Percentiles rank a stretch among this genome's conserved stretches.
Conservation (phyloP, 441 rosid species). For the Pelargonium hybrid region DNA sequence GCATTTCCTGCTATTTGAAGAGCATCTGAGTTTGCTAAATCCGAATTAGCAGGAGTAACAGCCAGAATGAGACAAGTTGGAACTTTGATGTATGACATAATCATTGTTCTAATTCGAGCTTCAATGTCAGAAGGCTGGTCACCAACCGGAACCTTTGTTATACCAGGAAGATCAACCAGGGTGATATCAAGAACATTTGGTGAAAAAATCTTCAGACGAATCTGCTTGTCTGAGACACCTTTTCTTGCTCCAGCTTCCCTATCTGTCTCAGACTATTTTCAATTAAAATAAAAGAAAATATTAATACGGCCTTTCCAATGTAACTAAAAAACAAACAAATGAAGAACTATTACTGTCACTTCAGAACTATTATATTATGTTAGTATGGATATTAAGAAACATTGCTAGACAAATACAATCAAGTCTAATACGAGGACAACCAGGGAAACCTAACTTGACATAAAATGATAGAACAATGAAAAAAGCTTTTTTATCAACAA, state of each 20-base stretch:
- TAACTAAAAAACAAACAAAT: not conserved
- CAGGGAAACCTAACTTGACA: not conserved
- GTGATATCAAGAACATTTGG: slow-evolving; percentile 89
- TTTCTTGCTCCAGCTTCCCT: slow-evolving; percentile 70
- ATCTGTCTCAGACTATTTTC: slow-evolving; percentile 56
- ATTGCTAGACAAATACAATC: not conserved
- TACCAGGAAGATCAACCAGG: slow-evolving; percentile 86
- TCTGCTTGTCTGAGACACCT: slow-evolving; percentile 78
- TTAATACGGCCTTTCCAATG: not conserved
- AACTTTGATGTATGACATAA: slow-evolving; percentile 73
- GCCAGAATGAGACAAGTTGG: slow-evolving; percentile 80
- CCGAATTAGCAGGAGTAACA: slow-evolving; percentile 79
- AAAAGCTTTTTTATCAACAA: not conserved
- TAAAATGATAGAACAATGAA: not conserved
- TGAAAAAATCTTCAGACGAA: slow-evolving; percentile 71
- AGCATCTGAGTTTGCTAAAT: slow-evolving; percentile 90
- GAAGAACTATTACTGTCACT: not conserved
- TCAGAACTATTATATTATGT: not conserved
- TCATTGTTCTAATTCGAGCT: slow-evolving; percentile 85
- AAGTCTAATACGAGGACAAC: not conserved
- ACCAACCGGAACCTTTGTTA: slow-evolving; percentile 86
- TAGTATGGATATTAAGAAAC: not conserved
- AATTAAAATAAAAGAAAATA: not conserved
- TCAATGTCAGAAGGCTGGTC: slow-evolving; percentile 89
- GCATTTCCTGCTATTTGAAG: slow-evolving; percentile 79